These are phyloP conservation scores for Leccinum longicurvipes DNA, from an alignment of 768 basidiomycete species.

Conservation along the genomic window DNA sequence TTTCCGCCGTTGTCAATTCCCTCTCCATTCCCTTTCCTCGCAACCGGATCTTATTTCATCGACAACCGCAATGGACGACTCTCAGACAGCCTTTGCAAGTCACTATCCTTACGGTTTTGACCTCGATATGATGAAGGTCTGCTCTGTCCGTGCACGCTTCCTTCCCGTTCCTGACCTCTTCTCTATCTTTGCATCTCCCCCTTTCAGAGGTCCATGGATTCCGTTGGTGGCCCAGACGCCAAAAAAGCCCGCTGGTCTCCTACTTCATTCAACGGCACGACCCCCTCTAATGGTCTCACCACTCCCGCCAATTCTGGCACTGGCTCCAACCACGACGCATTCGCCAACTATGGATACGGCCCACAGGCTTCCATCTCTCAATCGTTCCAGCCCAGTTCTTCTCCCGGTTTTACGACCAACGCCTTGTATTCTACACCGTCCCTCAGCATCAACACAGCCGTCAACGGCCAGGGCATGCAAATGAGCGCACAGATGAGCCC, in stretches of 20 bases:
- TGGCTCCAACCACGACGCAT: constrained; percentile 58
- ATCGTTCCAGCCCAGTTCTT: constrained; percentile 44
- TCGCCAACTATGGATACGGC: constrained; percentile 86
- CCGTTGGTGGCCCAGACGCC: constrained; percentile 74
- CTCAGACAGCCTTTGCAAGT: constrained; percentile 63
- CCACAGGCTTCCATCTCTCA: constrained; percentile 66
- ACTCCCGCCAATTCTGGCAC: constrained; percentile 35
- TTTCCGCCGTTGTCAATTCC: constrained; percentile 50
- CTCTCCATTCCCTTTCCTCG: constrained; percentile 38
- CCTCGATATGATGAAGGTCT: constrained; percentile 90
- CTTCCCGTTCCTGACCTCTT: constrained; percentile 1
- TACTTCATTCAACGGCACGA: constrained; percentile 42
- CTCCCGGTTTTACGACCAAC: constrained; percentile 49
- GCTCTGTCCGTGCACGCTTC: constrained; percentile 13
- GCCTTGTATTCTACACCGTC: constrained; percentile 73
- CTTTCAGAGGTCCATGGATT: constrained; percentile 78
- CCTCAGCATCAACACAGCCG: constrained; percentile 59
- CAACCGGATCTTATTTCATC: constrained; percentile 24
- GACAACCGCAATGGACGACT: constrained; percentile 61
- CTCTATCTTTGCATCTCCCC: not conserved
- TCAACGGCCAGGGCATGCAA: constrained; percentile 41
- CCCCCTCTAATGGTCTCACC: constrained; percentile 36
- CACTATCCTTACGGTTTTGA: constrained; percentile 79
- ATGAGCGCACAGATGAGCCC: constrained; percentile 68
- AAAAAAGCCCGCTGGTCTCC: constrained; percentile 93